phyloP scores from a whole-genome alignment of 2,329 filamentous ascomycete species.

The Pseudophaeomoniella oleicola region DNA sequence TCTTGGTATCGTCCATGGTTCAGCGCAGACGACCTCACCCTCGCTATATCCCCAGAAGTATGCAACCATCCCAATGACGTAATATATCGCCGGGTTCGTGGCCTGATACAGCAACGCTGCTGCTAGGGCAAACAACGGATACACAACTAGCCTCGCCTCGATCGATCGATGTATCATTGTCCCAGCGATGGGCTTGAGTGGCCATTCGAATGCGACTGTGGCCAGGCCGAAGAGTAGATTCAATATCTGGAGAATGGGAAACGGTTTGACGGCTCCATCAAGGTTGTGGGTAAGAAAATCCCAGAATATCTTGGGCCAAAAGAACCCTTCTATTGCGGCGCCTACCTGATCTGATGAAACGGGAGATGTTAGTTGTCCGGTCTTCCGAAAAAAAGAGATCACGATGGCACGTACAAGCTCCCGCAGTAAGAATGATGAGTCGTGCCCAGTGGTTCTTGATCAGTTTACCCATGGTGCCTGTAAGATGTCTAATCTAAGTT shows the following conservation, averaged over 20 bases:
- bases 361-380: conserved; percentile 6
- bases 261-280: conserved; percentile 68
- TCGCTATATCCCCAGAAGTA: conserved; percentile 98
- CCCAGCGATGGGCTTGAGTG: conserved; percentile 62
- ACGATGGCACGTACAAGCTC: conserved; percentile 46
- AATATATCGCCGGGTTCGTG: conserved; percentile 85
- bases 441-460: conserved; percentile 99
- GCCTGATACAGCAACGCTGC: conserved; percentile 77
- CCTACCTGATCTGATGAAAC: conserved; percentile 64
- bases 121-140: conserved; percentile 63
- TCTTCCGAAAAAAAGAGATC: conserved; percentile 2
- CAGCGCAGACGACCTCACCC: conserved; percentile 72
- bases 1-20: conserved; percentile 56
- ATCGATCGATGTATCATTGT: conserved; percentile 71
- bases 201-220: conserved; percentile 83
- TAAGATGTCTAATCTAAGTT: conserved; percentile 4
- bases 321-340: conserved; percentile 73
- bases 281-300: conserved; percentile 89
- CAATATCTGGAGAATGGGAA: conserved; percentile 79
- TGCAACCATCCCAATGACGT: conserved; percentile 66
- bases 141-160: conserved; percentile 66
- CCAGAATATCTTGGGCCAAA: conserved; percentile 99
- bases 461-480: conserved; percentile 67
- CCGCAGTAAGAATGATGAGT: conserved; percentile 78
- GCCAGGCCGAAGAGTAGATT: conserved; percentile 71